Conservation (phyloP, 495 filamentous ascomycete species). For the Penicillium simplicissimum region DNA sequence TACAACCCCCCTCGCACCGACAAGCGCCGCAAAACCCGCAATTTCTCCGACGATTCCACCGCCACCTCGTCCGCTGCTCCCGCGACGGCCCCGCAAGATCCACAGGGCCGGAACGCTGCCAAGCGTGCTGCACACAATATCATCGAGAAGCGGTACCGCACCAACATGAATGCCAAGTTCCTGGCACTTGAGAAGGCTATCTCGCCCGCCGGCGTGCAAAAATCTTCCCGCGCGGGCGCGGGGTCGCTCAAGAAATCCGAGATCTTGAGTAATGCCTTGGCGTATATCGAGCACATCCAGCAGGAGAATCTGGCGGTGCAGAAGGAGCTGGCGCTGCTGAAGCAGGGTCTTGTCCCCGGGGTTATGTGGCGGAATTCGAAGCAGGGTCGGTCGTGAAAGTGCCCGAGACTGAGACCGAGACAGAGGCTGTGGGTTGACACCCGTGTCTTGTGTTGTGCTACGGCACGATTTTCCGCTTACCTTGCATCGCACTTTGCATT, state of each 20-base stretch:
- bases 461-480: not conserved
- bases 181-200: conserved; percentile 46
- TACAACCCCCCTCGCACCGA: conserved; percentile 19
- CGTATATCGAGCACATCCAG: conserved; percentile 63
- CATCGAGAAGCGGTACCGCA: conserved; percentile 55
- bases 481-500: not conserved
- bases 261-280: conserved; percentile 67
- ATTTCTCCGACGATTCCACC: conserved; percentile 33
- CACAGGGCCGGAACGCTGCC: conserved; percentile 42
- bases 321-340: conserved; percentile 41
- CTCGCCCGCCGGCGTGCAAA: conserved; percentile 28
- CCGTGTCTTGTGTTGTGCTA: not conserved
- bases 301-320: conserved; percentile 42
- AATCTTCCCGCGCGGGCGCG: conserved; percentile 30
- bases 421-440: not conserved
- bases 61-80: conserved; percentile 17
- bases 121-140: conserved; percentile 55
- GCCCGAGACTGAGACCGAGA: not conserved
- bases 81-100: conserved; percentile 17
- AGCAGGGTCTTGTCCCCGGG: conserved; percentile 36
- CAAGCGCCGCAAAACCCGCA: conserved; percentile 36
- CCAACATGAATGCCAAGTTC: conserved; percentile 57
- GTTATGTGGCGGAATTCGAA: conserved; percentile 34
- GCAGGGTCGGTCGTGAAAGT: conserved; percentile 12
- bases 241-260: conserved; percentile 51